These are phyloP conservation scores for Exsudoporus frostii DNA, from an alignment of 768 basidiomycete genomes.

Conservation along the genomic window DNA sequence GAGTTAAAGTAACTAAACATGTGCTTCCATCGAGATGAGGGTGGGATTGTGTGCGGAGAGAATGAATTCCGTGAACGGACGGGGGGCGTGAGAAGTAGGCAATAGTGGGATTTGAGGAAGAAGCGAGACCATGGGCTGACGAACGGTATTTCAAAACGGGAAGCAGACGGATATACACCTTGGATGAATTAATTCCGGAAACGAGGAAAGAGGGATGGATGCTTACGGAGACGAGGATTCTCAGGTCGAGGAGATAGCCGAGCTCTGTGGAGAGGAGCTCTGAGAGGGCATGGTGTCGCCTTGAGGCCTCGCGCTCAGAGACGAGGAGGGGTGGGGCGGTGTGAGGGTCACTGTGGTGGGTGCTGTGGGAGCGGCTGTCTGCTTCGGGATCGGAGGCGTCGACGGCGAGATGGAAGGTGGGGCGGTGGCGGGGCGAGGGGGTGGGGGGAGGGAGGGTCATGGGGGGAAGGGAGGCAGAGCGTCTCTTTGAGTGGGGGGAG, in stretches of 20 bases:
- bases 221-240: slow-evolving; percentile 69
- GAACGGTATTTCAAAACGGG: slow-evolving; percentile 42
- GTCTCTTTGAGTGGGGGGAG: neutral
- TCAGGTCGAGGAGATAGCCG: slow-evolving; percentile 76
- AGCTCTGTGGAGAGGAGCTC: slow-evolving; percentile 86
- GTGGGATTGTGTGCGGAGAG: slow-evolving; percentile 44
- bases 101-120: slow-evolving; percentile 28
- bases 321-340: neutral
- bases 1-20: slow-evolving; percentile 14
- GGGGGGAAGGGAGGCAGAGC: slow-evolving; percentile 36
- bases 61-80: slow-evolving; percentile 38
- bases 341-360: slow-evolving; percentile 3
- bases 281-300: slow-evolving; percentile 71
- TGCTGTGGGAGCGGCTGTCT: neutral
- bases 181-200: slow-evolving; percentile 3
- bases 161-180: slow-evolving; percentile 68
- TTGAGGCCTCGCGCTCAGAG: slow-evolving; percentile 35
- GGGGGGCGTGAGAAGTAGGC: slow-evolving; percentile 36
- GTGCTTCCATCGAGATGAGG: slow-evolving; percentile 31
- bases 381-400: slow-evolving; percentile 21
- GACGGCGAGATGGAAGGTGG: slow-evolving; percentile 16
- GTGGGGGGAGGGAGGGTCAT: slow-evolving; percentile 23
- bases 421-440: neutral
- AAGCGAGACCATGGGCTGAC: slow-evolving; percentile 14
- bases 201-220: neutral